Base-by-base conservation (phyloP, 2,329 filamentous ascomycete genomes). In the Alternaria ventricosa region DNA sequence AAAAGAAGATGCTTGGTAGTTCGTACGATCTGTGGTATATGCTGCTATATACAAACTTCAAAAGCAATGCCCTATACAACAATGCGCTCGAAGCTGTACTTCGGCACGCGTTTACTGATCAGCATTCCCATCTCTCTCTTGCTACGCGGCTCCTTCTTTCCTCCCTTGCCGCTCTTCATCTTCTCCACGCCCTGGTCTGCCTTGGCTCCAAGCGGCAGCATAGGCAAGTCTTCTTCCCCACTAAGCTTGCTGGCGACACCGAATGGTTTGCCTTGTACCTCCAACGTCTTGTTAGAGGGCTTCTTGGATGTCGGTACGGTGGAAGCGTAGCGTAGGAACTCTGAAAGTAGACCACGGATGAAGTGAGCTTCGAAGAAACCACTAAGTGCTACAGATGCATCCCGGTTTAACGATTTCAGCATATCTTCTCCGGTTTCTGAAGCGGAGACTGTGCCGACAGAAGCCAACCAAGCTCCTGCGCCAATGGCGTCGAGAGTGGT, bases 11-110 rank as follows among this genome's bases (percentile, higher is more conserved):
- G 43, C 28, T 22, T 43, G 20, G 49, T 44, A 46, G 23, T 23
- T 50, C n/a, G 25, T 49, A 18, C 25, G 13, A 49, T 53, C 49
- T 36, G 36, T 41, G 49, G 30, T 47, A 55, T 53, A 27, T 33
- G 49, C 22, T 15, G 30, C 49, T 53, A 53, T 41, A 20, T 25
- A 53, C 20, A 53, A 41, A 18, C 12, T 41, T 53, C 54, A 50
- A 54, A 63, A 65, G 44, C 55, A 56, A 47, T 23, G 18, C 20
- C 46, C 23, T 64, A 70, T 43, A 70, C 53, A 13, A 66, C 55
- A 60, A 97, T 89, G 80, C 89, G 88, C 82, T 97, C 93, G 69
- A 95, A 86, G 50, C 92, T 93, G 82, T 97, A 97, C 69, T 90
- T 88, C 60, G 91, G 92, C 65, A 94, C 90, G 77, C 90, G 90